Evolutionary conservation across 2,329 filamentous ascomycete genomes (phyloP), one percentile per base, ranked within the genome.

Genomic region (Magnaporthiopsis rhizophila): DNA sequence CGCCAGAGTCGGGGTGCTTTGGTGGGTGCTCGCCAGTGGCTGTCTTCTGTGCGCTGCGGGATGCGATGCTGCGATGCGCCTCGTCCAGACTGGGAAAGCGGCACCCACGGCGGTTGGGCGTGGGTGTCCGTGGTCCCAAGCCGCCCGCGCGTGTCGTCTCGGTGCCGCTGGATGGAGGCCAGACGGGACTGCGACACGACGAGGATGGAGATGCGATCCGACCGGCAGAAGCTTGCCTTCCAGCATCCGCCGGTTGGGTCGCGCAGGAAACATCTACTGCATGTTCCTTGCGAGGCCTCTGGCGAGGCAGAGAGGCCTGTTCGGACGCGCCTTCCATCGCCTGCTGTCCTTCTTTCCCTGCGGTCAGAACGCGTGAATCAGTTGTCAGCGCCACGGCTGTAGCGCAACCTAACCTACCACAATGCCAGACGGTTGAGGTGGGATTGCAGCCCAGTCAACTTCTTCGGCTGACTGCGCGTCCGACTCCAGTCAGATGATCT

Each of bases 1-100:
- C 65, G 15, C 38, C 62, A 59, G 26, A 63, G 11, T 26, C 58
- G 36, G 38, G 36, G 13, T 57, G 24, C 57, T 59, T 69, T 21
- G 45, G 45, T 8, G 8, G 18, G 45, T 53, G 45, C 45, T 11
- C 45, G 45, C 45, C 45, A n/a, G 45, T 18, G 45, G 18, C 45
- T 53, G 45, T 21, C 21, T 53, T 53, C 45, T 53, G 45, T 8
- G 45, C 45, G 45, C 45, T 53, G 45, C 45, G 45, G 45, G 45
- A 21, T 11, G 75, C 76, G 65, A 80, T 79, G 45, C 74, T 76
- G 4, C 72, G 70, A 64, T 77, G 74, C 0, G 78, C 77, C 50
- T 78, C 76, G 32, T 71, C 70, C 0, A 79, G 68, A 63, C 75
- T 73, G 32, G 71, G 70, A 64, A 78, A 79, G 34, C 75, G 69